Base-by-base conservation (phyloP, 2,329 filamentous ascomycete species). In the Colletotrichum eremochloae region DNA sequence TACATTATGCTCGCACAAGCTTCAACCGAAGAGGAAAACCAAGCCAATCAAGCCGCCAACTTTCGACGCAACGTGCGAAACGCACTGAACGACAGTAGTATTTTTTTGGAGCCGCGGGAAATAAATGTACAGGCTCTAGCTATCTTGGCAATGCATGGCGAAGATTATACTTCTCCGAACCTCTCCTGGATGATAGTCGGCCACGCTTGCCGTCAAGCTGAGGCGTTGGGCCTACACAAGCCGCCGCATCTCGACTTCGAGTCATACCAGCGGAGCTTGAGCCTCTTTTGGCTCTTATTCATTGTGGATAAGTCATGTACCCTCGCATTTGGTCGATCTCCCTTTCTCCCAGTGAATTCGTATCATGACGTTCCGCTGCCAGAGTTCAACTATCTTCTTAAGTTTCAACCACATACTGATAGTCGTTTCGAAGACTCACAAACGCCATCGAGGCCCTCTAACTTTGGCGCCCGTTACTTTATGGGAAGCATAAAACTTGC, bases 131-230 rank as follows among this genome's bases (percentile, higher is more conserved):
- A 68, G 42, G 50, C 50, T 18, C 36, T 68, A 1, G 5, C 66
- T 8, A 6, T 68, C 12, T 7, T 68, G 8, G 66, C 66, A 0
- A 24, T 68, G 3, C 66, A 68, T n/a, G 66, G 66, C 6, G 66
- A 68, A 40, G 66, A 68, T 15, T 68, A 68, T 18, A 52, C 58
- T 3, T 68, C 66, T 24, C 58, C 58, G 3, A 68, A 68, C 50
- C 33, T 68, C 36, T 68, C 66, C 0, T 68, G 58, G 58, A 68
- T 68, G 66, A 9, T 68, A 1, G 66, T 68, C 9, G 66, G 66
- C 5, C 66, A 68, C 42, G 58, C 66, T 24, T 64, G 66, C 50
- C 66, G 58, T 2, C 66, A 68, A 36, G 66, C 58, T 3, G 66
- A 68, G 52, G 58, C 66, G 5, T 24, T 68, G 14, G 66, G 66